A percentile compares a stretch with the other conserved stretches of the same genome.
phyloP scores from a whole-genome alignment of 331 rosid genomes.

The Quercus tomentella region DNA sequence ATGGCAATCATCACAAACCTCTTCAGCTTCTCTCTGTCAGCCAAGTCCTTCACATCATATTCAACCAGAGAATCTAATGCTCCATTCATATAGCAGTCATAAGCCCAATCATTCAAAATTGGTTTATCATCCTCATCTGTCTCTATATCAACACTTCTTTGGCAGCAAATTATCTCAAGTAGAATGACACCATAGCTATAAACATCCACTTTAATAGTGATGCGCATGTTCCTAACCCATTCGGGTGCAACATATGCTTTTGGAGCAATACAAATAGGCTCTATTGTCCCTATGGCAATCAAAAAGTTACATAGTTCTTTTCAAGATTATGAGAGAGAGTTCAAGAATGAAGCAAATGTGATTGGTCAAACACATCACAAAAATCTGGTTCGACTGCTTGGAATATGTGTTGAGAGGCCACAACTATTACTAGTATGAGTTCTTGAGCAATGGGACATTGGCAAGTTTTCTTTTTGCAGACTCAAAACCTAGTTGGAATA shows the following conservation, averaged over 20 bases:
- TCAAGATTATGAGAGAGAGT: slow-evolving; percentile 7
- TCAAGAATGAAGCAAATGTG: slow-evolving; percentile 15
- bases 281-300: neutral
- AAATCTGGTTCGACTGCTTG: too few species aligned
- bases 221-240: slow-evolving; percentile 42
- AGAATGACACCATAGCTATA: slow-evolving; percentile 48
- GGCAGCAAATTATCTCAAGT: slow-evolving; percentile 48
- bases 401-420: neutral
- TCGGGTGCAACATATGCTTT: slow-evolving; percentile 50
- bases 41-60: slow-evolving; percentile 23
- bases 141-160: slow-evolving; percentile 34
- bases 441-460: too few species aligned
- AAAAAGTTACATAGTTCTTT: slow-evolving; percentile 3
- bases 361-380: too few species aligned
- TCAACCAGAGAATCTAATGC: neutral
- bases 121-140: slow-evolving; percentile 14
- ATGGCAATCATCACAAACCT: slow-evolving; percentile 26
- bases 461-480: too few species aligned
- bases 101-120: slow-evolving; percentile 40
- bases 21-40: slow-evolving; percentile 36
- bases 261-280: neutral
- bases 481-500: too few species aligned
- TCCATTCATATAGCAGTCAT: slow-evolving; percentile 35
- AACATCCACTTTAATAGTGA: slow-evolving; percentile 22
- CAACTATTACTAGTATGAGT: too few species aligned